A percentile compares a stretch with the other conserved stretches of the same genome.
Evolutionary conservation across 345 rosid genomes (phyloP).

Genomic region (Eucalyptus sp.): DNA sequence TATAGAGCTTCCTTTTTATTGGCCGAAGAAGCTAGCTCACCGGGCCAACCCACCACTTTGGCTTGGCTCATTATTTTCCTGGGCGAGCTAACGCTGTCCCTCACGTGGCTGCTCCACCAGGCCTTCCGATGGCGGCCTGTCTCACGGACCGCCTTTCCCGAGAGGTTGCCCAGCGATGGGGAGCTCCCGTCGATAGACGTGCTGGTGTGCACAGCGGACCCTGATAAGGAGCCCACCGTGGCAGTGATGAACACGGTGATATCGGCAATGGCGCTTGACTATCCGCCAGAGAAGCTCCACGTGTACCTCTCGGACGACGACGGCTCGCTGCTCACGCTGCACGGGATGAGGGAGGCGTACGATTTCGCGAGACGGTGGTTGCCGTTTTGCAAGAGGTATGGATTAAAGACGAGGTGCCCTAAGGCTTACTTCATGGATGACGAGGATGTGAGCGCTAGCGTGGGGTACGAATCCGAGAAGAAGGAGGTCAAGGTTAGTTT

Average conservation of each 20-base stretch:
- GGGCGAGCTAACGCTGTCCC: slow-evolving; percentile 9
- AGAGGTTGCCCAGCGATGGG: slow-evolving; percentile 11
- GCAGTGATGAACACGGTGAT: slow-evolving; percentile 59
- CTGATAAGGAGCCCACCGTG: slow-evolving; percentile 72
- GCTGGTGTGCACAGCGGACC: slow-evolving; percentile 88
- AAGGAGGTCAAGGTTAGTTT: slow-evolving; percentile 6
- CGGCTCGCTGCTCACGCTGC: slow-evolving; percentile 59
- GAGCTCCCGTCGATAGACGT: slow-evolving; percentile 58
- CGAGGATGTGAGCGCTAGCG: not conserved
- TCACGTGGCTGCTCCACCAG: slow-evolving; percentile 15
- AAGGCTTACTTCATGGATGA: slow-evolving; percentile 27
- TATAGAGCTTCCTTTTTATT: slow-evolving; percentile 18
- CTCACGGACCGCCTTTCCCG: slow-evolving; percentile 13
- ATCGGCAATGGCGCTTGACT: slow-evolving; percentile 70
- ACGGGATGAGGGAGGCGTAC: slow-evolving; percentile 57
- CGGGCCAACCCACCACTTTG: not conserved
- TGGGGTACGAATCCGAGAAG: not conserved
- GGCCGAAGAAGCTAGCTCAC: not conserved
- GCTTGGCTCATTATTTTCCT: slow-evolving; percentile 16
- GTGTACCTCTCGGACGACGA: slow-evolving; percentile 82
- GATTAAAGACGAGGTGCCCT: slow-evolving; percentile 37
- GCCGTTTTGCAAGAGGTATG: slow-evolving; percentile 44
- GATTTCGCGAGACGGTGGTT: slow-evolving; percentile 61
- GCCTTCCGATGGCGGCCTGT: slow-evolving; percentile 20
- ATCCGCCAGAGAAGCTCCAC: slow-evolving; percentile 59